Evolutionary conservation across 2,329 filamentous ascomycete genomes (phyloP), one percentile per base, ranked within the genome.

Genomic region (Calonectria crousiana): DNA sequence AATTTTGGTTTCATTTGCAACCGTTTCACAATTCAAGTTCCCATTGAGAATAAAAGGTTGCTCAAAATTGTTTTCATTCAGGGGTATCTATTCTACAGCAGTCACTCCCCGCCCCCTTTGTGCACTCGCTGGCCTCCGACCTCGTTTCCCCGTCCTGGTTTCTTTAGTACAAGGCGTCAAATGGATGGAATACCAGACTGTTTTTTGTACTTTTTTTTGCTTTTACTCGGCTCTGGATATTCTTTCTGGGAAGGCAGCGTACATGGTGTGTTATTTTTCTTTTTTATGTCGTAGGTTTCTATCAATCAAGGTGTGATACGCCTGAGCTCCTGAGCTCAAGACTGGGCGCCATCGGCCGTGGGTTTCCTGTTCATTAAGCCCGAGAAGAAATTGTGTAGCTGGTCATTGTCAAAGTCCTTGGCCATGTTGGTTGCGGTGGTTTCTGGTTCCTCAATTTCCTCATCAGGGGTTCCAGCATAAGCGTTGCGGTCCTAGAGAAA

Each of bases 331-430:
- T 62, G 23, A 41, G 34, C 56, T 62, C 56, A 62, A 41, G 34
- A 28, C 34, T 62, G 36, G 23, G n/a, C 16, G n/a, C n/a, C 34
- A 41, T 41, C 56, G 44, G 44, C 23, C 6, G 56, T 20, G 4
- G 56, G 56, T 62, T 89, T 89, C 75, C 89, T 87, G 78, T 91
- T 91, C 89, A 92, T 91, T 74, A 92, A 82, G 41, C 88, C 89
- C 72, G 87, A 88, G 78, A 92, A 92, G 83, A 92, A 92, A 75
- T 88, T 90, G 76, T 91, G 88, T 68, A 92, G 83, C 77, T 90
- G 89, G 75, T 91, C 90, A 53, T 89, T 91, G 81, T 92, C 84
- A 71, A 81, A 84, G 11, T 85, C 83, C 78, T 85, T 85, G 53
- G 82, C 86, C 80, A 90, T 87, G 72, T 86, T 86, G 6, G 83